Base-by-base conservation (phyloP, 139 green algal genomes). In the Picochlorum sp. region DNA sequence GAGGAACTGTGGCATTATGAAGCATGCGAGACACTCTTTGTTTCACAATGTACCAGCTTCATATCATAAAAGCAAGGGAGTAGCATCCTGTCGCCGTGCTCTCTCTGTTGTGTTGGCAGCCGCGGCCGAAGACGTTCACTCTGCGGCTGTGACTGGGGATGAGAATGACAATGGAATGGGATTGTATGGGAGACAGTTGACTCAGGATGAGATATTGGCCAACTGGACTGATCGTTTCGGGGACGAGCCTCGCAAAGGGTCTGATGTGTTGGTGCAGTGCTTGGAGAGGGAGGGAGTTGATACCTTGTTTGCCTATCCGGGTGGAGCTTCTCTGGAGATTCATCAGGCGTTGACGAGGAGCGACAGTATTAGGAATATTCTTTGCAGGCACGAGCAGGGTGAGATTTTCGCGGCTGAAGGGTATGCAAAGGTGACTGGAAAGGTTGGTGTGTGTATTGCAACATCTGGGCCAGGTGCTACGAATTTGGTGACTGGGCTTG, bases 321-420 rank as follows among this genome's bases (percentile, higher is more conserved):
- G 94, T n/a, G 94, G 94, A 18, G 91, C 91, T 3, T 96, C 86
- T 7, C 97, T 99, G 94, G 94, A 99, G 73, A 99, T 99, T 69
- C 94, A 99, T 73, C 94, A 99, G 84, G 91, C 94, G 0, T 82
- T 99, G 3, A 99, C 94, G 8, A 81, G 91, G 50, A 91, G 79
- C 11, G 58, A 81, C n/a, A 81, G 52, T 24, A 88, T 99, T 49
- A 59, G 71, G 28, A 99, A 98, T 83, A 88, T 97, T 64, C 83
- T 99, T 18, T 99, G 94, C 82, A 77, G 94, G 6, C 94, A 99
- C 67, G 94, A 99, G 75, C 80, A 96, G 86, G 94, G 94, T 34
- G 94, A 99, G 79, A 92, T 99, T 54, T 99, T 99, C 74, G 94
- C 94, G 16, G 94, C 94, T n/a, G 94, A 99, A 83, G 94, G 94